Evolutionary conservation across 345 rosid species (phyloP).

Genomic region (Aethionema arabicum): DNA sequence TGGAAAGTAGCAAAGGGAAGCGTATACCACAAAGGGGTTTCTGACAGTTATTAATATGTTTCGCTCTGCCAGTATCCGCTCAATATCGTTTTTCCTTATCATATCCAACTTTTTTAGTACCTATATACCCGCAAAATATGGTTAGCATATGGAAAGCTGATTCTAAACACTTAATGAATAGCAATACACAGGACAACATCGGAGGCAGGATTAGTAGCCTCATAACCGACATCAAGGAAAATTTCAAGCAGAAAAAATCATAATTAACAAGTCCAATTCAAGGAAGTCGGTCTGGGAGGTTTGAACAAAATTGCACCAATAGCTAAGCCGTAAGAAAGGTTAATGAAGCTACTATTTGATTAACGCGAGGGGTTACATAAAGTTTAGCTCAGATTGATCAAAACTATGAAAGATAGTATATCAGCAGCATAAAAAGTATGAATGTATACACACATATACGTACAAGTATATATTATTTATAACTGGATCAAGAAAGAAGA

Average conservation of each 20-base stretch:
- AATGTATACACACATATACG: slow-evolving; percentile 1
- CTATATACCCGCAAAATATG: slow-evolving; percentile 39
- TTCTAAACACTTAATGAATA: not conserved
- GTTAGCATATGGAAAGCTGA: slow-evolving; percentile 28
- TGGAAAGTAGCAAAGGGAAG: slow-evolving; percentile 18
- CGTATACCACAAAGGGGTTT: slow-evolving; percentile 80
- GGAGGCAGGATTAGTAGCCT: not conserved
- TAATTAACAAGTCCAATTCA: not conserved
- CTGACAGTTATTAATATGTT: slow-evolving; percentile 79
- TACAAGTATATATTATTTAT: not conserved
- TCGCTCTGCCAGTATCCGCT: slow-evolving; percentile 76
- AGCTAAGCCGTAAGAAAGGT: slow-evolving; percentile 5
- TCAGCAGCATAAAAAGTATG: not conserved
- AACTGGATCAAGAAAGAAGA: slow-evolving; percentile 1
- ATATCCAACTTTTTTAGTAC: slow-evolving; percentile 79
- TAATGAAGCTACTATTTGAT: not conserved
- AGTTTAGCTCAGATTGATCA: not conserved
- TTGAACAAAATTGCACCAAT: slow-evolving; percentile 14
- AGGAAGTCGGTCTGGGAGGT: slow-evolving; percentile 2
- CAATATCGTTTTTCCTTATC: slow-evolving; percentile 75
- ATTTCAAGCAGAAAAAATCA: slow-evolving; percentile 1
- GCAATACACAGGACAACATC: not conserved
- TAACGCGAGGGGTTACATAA: slow-evolving; percentile 2
- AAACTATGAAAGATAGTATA: not conserved
- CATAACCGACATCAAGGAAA: not conserved